Percentiles rank a stretch among this genome's conserved stretches.
These are phyloP conservation scores for Lophium mytilinum DNA, from an alignment of 495 filamentous ascomycete genomes.

Conservation along the genomic window DNA sequence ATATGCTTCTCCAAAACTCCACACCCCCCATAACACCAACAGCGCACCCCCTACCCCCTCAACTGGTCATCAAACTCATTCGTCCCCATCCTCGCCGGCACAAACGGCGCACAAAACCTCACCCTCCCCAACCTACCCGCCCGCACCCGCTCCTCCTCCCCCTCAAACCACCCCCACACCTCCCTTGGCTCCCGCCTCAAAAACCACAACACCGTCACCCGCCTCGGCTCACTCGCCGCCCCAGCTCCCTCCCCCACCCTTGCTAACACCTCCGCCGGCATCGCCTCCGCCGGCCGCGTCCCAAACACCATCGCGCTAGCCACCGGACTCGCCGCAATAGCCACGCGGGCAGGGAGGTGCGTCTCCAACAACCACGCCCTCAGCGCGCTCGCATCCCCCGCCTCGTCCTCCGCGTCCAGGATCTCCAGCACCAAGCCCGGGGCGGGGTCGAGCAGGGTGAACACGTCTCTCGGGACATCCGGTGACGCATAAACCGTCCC, in stretches of 20 bases:
- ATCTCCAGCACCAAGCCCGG: background rate
- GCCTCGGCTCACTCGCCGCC: background rate
- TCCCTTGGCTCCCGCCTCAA: background rate
- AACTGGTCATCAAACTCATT: background rate
- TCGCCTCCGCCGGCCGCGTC: background rate
- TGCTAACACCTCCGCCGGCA: background rate
- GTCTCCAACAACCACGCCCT: background rate
- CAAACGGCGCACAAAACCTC: background rate
- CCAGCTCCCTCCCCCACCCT: background rate
- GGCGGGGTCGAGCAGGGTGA: background rate
- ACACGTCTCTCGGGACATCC: background rate
- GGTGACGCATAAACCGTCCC: background rate
- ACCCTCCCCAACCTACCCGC: background rate
- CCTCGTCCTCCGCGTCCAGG: background rate
- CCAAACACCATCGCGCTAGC: background rate
- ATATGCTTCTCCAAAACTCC: no score
- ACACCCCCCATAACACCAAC: no score
- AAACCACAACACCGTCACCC: background rate
- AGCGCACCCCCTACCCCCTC: background rate
- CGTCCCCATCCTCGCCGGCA: background rate
- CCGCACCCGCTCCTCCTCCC: background rate
- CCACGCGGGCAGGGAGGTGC: background rate
- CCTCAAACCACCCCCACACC: background rate
- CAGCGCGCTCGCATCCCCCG: background rate
- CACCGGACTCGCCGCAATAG: background rate